A percentile compares a stretch with the other conserved stretches of the same genome.
Conservation (phyloP, 805 yeast species). For the Starmerella asiatica region DNA sequence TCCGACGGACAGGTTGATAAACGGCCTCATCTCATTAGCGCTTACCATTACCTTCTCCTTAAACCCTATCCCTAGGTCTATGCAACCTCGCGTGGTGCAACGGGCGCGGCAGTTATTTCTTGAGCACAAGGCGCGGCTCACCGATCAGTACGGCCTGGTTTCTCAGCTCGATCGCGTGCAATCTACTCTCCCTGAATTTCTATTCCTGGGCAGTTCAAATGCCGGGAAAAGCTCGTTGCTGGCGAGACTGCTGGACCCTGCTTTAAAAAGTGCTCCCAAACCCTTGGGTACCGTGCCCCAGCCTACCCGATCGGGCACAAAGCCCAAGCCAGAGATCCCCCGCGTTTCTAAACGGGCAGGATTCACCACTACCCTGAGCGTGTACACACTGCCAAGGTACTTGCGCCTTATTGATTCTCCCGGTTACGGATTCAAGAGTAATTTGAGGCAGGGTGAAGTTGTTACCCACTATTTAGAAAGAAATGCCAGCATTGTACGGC, state of each 20-base stretch:
- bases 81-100: constrained; percentile 12
- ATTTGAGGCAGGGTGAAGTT: constrained; percentile 51
- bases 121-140: constrained; percentile 20
- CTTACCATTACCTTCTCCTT: too few species aligned
- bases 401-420: constrained; percentile 72
- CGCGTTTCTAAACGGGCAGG: constrained; percentile 35
- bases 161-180: constrained; percentile 13
- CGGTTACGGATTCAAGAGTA: constrained; percentile 73
- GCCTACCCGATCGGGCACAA: too few species aligned
- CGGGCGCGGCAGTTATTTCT: constrained; percentile 23
- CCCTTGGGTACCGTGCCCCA: not conserved
- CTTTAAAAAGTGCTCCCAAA: constrained; percentile 23
- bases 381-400: constrained; percentile 51
- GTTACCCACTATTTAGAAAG: constrained; percentile 48
- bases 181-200: constrained; percentile 49
- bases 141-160: constrained; percentile 24
- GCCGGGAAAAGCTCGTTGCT: constrained; percentile 76
- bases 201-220: constrained; percentile 68
- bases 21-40: too few species aligned
- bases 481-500: constrained; percentile 37
- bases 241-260: constrained; percentile 35
- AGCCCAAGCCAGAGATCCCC: constrained; percentile 32
- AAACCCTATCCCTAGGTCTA: too few species aligned
- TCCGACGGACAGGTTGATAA: too few species aligned
- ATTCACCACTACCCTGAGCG: constrained; percentile 48